These are phyloP conservation scores for Pichia gijzeniarum DNA, from an alignment of 805 yeast genomes.

Conservation along the genomic window DNA sequence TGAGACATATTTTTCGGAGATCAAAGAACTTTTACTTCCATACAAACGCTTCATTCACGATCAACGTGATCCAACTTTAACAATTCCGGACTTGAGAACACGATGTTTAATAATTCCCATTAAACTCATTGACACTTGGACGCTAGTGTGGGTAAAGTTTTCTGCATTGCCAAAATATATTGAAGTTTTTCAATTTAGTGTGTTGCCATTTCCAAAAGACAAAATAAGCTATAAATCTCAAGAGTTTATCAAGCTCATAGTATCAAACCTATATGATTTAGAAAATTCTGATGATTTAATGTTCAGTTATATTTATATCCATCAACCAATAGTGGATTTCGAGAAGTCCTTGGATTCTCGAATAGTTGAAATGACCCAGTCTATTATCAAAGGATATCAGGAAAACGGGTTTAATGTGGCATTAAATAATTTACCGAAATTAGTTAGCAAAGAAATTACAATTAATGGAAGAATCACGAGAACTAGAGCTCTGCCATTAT, in stretches of 20 bases:
- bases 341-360: constrained; percentile 4
- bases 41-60: background rate
- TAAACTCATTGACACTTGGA: constrained; percentile 19
- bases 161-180: constrained; percentile 13
- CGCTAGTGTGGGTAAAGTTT: constrained; percentile 25
- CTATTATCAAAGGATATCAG: constrained; percentile 19
- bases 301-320: background rate
- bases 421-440: background rate
- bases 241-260: constrained; percentile 13
- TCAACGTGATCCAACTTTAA: background rate
- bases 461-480: background rate
- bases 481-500: constrained; percentile 7
- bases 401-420: constrained; percentile 19
- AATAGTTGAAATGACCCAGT: constrained; percentile 14
- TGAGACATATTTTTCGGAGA: too few species aligned
- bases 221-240: constrained; percentile 15
- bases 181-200: constrained; percentile 21
- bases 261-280: constrained; percentile 16
- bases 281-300: constrained; percentile 13
- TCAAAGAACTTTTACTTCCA: constrained; percentile 6
- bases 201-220: constrained; percentile 11
- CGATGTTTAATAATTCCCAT: constrained; percentile 20
- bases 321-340: background rate
- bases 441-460: background rate
- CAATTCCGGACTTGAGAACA: constrained; percentile 12